Conservation (phyloP, 2,329 filamentous ascomycete genomes). For the Tolypocladium nubicola region DNA sequence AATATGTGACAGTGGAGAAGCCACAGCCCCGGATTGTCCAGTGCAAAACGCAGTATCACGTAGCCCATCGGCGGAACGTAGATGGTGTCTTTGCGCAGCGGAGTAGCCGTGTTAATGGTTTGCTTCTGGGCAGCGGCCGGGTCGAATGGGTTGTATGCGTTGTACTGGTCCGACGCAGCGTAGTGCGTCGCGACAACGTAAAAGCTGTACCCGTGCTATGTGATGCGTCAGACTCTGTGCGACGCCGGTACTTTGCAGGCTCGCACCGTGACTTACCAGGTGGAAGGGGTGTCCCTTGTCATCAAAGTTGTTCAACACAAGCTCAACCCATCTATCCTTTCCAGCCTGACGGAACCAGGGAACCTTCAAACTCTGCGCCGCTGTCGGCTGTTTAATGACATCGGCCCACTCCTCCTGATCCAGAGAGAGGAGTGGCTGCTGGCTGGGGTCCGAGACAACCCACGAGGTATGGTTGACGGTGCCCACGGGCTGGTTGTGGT, state of each 20-base stretch:
- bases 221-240: not conserved
- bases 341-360: slow-evolving; percentile 8
- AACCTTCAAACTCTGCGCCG: slow-evolving; percentile 5
- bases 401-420: slow-evolving; percentile 5
- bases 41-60: slow-evolving; percentile 20
- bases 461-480: slow-evolving; percentile 12
- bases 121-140: not conserved
- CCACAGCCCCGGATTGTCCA: slow-evolving; percentile 26
- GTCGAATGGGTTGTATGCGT: slow-evolving; percentile 9
- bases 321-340: slow-evolving; percentile 29
- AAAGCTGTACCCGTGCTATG: slow-evolving; percentile 11
- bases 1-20: slow-evolving; percentile 26
- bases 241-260: not conserved
- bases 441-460: slow-evolving; percentile 2
- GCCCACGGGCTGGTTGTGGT: slow-evolving; percentile 10
- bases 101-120: slow-evolving; percentile 10
- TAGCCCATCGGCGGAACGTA: slow-evolving; percentile 23
- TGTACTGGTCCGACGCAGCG: not conserved
- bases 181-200: slow-evolving; percentile 6
- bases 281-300: slow-evolving; percentile 39
- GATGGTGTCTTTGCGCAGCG: slow-evolving; percentile 18
- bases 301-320: slow-evolving; percentile 39
- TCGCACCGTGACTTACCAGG: slow-evolving; percentile 19
- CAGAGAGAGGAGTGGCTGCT: slow-evolving; percentile 8
- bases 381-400: slow-evolving; percentile 6